Conservation (phyloP, 2,329 filamentous ascomycete species). For the Fusarium longipes region DNA sequence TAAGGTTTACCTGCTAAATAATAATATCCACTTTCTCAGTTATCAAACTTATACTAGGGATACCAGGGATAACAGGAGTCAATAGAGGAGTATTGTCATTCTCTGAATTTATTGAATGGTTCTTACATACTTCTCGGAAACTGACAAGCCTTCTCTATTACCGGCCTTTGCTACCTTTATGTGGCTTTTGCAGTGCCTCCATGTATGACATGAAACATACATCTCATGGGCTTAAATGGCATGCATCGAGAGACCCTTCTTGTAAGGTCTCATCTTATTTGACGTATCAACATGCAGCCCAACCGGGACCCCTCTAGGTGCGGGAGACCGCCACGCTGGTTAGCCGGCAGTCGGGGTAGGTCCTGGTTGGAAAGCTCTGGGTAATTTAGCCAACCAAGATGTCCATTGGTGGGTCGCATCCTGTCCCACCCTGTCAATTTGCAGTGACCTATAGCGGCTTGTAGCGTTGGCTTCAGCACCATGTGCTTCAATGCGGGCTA, state of each 20-base stretch:
- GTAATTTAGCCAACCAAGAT: constrained; percentile 36
- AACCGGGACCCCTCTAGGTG: constrained; percentile 6
- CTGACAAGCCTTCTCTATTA: neutral
- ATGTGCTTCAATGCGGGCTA: constrained; percentile 12
- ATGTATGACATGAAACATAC: neutral
- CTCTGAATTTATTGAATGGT: neutral
- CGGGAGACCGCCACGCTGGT: constrained; percentile 38
- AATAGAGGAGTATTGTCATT: neutral
- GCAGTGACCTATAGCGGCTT: constrained; percentile 17
- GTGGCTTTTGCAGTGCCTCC: neutral
- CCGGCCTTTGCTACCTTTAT: neutral
- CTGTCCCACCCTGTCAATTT: constrained; percentile 29
- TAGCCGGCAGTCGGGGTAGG: constrained; percentile 24
- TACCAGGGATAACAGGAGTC: neutral
- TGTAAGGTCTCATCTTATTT: constrained; percentile 33
- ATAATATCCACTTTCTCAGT: neutral
- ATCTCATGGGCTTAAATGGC: neutral
- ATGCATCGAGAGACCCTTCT: constrained; percentile 17
- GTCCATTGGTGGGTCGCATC: neutral
- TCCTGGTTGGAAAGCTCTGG: constrained; percentile 7
- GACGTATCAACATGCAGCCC: constrained; percentile 27
- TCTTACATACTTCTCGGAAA: neutral
- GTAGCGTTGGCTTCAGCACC: constrained; percentile 21
- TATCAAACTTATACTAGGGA: neutral
- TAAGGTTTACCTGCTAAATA: neutral